A percentile compares a stretch with the other conserved stretches of the same genome.
phyloP scores from a whole-genome alignment of 805 yeast species.

The Starmerella roubikii region DNA sequence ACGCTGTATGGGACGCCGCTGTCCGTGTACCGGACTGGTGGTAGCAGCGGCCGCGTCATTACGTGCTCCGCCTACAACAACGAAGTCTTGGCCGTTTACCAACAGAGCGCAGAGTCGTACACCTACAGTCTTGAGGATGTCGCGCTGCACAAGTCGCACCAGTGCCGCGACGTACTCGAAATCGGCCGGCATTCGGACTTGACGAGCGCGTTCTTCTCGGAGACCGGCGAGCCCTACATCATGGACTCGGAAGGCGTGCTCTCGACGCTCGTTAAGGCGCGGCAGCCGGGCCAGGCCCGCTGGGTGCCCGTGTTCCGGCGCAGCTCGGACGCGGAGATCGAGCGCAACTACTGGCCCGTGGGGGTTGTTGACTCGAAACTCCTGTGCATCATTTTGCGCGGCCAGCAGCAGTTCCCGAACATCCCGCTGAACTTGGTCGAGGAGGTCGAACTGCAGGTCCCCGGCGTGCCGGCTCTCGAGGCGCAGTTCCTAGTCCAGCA shows the following conservation, averaged over 20 bases:
- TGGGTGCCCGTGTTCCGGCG: slow-evolving; percentile 84
- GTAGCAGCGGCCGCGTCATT: slow-evolving; percentile 59
- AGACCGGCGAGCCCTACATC: slow-evolving; percentile 80
- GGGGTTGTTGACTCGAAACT: slow-evolving; percentile 55
- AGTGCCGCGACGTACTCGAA: slow-evolving; percentile 25
- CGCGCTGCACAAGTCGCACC: slow-evolving; percentile 29
- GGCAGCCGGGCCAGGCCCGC: slow-evolving; percentile 56
- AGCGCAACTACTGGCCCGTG: slow-evolving; percentile 65
- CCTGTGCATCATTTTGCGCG: slow-evolving; percentile 62
- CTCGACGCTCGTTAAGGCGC: slow-evolving; percentile 62
- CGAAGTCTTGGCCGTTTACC: slow-evolving; percentile 41
- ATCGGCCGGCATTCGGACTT: slow-evolving; percentile 28
- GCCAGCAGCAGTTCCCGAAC: slow-evolving; percentile 48
- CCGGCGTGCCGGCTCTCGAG: slow-evolving; percentile 31
- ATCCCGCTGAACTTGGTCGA: slow-evolving; percentile 78
- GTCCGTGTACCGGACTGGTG: slow-evolving; percentile 32
- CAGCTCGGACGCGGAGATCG: slow-evolving; percentile 35
- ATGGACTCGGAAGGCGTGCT: slow-evolving; percentile 69
- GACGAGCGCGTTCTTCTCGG: slow-evolving; percentile 69
- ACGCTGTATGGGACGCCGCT: slow-evolving; percentile 62
- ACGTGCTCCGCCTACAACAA: slow-evolving; percentile 52
- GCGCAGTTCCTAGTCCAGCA: slow-evolving; percentile 21
- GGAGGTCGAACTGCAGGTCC: slow-evolving; percentile 58
- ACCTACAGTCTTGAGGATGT: slow-evolving; percentile 38
- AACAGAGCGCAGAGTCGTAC: slow-evolving; percentile 26